phyloP scores from a whole-genome alignment of 2,329 filamentous ascomycete genomes.

The Fusarium piperis region DNA sequence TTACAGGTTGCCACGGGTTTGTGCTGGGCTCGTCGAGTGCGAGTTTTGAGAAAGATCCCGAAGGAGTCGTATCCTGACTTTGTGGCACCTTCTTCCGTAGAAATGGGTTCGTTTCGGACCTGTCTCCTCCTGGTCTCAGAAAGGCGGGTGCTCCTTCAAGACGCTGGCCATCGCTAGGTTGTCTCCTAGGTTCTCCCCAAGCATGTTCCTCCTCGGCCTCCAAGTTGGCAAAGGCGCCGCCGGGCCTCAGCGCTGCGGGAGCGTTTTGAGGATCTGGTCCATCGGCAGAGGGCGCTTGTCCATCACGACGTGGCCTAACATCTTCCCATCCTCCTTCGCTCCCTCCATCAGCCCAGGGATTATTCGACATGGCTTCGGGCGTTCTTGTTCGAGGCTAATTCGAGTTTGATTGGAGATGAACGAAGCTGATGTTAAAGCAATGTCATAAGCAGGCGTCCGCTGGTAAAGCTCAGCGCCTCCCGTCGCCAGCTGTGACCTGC shows the following conservation, averaged over 20 bases:
- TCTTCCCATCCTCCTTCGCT: constrained; percentile 40
- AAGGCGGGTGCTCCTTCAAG: constrained; percentile 43
- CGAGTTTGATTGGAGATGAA: constrained; percentile 3
- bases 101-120: constrained; percentile 63
- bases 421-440: constrained; percentile 5
- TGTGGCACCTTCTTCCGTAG: constrained; percentile 56
- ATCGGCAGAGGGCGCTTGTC: not conserved
- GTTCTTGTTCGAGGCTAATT: not conserved
- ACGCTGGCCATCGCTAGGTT: constrained; percentile 7
- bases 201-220: constrained; percentile 45
- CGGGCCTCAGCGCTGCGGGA: constrained; percentile 48
- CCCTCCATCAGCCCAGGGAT: constrained; percentile 40
- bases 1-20: constrained; percentile 48
- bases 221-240: constrained; percentile 33
- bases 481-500: constrained; percentile 13
- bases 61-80: constrained; percentile 41
- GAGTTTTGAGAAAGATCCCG: constrained; percentile 54
- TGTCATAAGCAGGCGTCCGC: constrained; percentile 15
- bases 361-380: constrained; percentile 27
- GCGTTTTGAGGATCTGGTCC: constrained; percentile 28
- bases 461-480: not conserved
- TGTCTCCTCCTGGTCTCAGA: constrained; percentile 47
- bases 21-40: constrained; percentile 53
- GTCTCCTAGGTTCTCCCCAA: constrained; percentile 44
- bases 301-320: constrained; percentile 26